Conservation (phyloP, 1,139 yeast genomes). For the Yamadazyma trypodendri region DNA sequence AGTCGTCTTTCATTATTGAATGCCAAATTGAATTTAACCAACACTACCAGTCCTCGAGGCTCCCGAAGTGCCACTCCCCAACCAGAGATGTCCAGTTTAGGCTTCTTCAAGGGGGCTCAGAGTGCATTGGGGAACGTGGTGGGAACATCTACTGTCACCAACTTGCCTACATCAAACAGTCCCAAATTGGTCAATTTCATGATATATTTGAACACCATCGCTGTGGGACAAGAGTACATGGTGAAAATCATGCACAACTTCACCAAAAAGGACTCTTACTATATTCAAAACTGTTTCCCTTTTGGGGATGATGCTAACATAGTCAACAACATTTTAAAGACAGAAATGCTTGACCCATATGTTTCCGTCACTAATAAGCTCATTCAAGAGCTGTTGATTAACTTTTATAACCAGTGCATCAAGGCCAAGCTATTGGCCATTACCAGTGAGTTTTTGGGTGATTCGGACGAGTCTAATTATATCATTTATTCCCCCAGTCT, state of each 20-base stretch:
- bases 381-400: conserved; percentile 52
- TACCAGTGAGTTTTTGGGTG: conserved; percentile 56
- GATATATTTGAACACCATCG: conserved; percentile 60
- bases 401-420: conserved; percentile 58
- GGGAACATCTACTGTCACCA: conserved; percentile 25
- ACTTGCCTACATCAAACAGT: conserved; percentile 18
- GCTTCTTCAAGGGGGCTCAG: conserved; percentile 47
- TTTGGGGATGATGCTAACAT: conserved; percentile 53
- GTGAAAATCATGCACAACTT: conserved; percentile 44
- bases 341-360: conserved; percentile 41
- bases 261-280: conserved; percentile 20
- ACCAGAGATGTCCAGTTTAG: conserved; percentile 30
- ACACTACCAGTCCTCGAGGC: conserved; percentile 24
- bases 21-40: conserved; percentile 16
- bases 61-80: conserved; percentile 39
- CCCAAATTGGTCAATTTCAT: conserved; percentile 48
- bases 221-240: conserved; percentile 57
- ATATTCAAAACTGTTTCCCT: conserved; percentile 47
- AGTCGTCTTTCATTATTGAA: conserved; percentile 31
- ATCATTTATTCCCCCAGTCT: conserved; percentile 29
- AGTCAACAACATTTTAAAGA: conserved; percentile 38
- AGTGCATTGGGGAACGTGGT: conserved; percentile 49
- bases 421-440: conserved; percentile 47
- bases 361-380: conserved; percentile 43
- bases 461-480: conserved; percentile 43